phyloP scores from a whole-genome alignment of 129 eudicot species.

The Tagetes patula region DNA sequence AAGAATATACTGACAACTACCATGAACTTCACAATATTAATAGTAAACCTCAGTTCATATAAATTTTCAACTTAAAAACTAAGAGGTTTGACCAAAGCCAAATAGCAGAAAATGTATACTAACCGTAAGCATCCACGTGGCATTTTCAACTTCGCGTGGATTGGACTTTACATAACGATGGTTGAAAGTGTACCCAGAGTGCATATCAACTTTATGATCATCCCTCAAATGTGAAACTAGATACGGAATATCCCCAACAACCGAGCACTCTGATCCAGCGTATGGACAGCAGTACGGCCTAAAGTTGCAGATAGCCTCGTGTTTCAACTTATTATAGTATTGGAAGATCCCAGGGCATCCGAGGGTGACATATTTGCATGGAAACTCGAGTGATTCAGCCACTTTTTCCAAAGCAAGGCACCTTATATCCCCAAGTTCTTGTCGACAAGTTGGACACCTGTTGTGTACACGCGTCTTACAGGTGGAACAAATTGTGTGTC shows the following conservation, averaged over 20 bases:
- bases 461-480: slow-evolving; percentile 62
- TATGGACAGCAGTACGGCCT: slow-evolving; percentile 83
- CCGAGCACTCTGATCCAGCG: slow-evolving; percentile 81
- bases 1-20: neutral
- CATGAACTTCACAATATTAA: slow-evolving; percentile 2
- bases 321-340: slow-evolving; percentile 70
- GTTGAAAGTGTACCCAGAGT: slow-evolving; percentile 69
- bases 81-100: slow-evolving; percentile 1
- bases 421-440: slow-evolving; percentile 72
- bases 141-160: slow-evolving; percentile 81
- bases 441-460: slow-evolving; percentile 69
- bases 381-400: slow-evolving; percentile 68
- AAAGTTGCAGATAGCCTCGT: slow-evolving; percentile 55
- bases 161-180: slow-evolving; percentile 83
- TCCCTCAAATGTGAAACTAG: slow-evolving; percentile 69
- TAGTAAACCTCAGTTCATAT: neutral
- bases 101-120: slow-evolving; percentile 25
- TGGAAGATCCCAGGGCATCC: slow-evolving; percentile 81
- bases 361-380: slow-evolving; percentile 55
- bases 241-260: slow-evolving; percentile 64
- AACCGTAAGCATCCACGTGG: slow-evolving; percentile 88
- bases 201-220: slow-evolving; percentile 85
- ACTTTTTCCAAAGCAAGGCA: slow-evolving; percentile 70
- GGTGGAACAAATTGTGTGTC: slow-evolving; percentile 67
- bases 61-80: neutral